Base-by-base conservation (phyloP, 768 basidiomycete genomes). In the Leucogyrophana mollusca region DNA sequence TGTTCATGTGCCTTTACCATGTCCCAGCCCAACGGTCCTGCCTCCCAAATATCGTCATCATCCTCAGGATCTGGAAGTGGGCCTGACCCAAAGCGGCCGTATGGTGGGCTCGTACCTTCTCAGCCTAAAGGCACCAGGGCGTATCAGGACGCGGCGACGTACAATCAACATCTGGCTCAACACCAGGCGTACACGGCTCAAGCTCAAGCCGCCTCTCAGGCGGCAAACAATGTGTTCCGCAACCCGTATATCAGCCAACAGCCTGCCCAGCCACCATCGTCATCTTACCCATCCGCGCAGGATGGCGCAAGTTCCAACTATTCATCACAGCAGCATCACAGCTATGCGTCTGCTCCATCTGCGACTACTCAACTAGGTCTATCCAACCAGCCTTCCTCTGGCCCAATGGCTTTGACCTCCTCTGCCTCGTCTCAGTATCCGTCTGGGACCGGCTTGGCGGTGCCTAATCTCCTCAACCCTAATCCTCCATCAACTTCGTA, bases 171-270 rank as follows among this genome's bases (percentile, higher is more conserved):
- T 57, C 79, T 95, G 18, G 87, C 85, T 10, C 92, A 94, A 61
- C 95, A 97, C 57, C 95, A 99, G 66, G 85, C 84, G 8, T 93
- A 90, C 59, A 93, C 88, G 4, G 90, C 90, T 3, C 90, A 92
- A 62, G 84, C 85, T 9, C 88, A 90, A 58, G 81, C 80, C 0
- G 82, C 82, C 2, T 76, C 82, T 3, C 85, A 88, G 55, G 84
- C 87, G 18, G 80, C 86, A 1, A 82, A 77, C 55, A 77, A 79
- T 45, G 72, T 72, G 13, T 85, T 80, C 65, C 77, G 90, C 27
- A 93, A 94, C 57, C 91, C 91, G 9, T 94, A 94, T 57, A 82
- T 91, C 30, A 76, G 80, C 0, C 74, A 74, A 13, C 76, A 77
- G 56, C 62, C 63, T 16, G 59, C 62, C 22, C 61, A 72, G 37